A percentile compares a stretch with the other conserved stretches of the same genome.
Conservation (phyloP, 1,284 basidiomycete genomes). For the Wallemia hederae region DNA sequence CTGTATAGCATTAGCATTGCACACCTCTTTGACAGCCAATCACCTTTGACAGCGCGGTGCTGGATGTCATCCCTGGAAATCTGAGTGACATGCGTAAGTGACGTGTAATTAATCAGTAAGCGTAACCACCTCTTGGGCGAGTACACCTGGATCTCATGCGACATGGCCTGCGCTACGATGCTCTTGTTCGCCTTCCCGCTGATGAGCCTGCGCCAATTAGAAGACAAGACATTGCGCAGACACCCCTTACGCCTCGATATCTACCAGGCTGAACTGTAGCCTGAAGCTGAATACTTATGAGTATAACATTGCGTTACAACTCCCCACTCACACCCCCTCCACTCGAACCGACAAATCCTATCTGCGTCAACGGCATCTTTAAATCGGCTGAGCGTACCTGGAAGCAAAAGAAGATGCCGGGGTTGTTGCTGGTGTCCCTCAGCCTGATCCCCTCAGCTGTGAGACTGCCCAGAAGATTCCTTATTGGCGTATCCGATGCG, state of each 20-base stretch:
- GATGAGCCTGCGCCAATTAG: not conserved
- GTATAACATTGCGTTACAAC: not conserved
- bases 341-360: not conserved
- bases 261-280: not conserved
- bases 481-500: not conserved
- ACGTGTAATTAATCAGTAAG: not conserved
- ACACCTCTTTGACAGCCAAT: no score
- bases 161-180: not conserved
- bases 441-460: not conserved
- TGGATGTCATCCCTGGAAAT: not conserved
- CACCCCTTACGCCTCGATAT: not conserved
- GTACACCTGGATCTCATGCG: not conserved
- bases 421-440: not conserved
- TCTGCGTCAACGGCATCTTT: not conserved
- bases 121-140: not conserved
- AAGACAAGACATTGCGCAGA: not conserved
- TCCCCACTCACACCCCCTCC: not conserved
- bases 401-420: not conserved
- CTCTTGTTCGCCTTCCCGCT: not conserved
- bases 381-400: not conserved
- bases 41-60: not conserved
- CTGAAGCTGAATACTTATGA: not conserved
- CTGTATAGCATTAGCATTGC: not conserved
- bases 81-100: not conserved
- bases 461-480: not conserved